Percentiles rank a stretch among this genome's conserved stretches.
Conservation (phyloP, 371 early-diverging fungal genomes). For the Coemansia sp. region DNA sequence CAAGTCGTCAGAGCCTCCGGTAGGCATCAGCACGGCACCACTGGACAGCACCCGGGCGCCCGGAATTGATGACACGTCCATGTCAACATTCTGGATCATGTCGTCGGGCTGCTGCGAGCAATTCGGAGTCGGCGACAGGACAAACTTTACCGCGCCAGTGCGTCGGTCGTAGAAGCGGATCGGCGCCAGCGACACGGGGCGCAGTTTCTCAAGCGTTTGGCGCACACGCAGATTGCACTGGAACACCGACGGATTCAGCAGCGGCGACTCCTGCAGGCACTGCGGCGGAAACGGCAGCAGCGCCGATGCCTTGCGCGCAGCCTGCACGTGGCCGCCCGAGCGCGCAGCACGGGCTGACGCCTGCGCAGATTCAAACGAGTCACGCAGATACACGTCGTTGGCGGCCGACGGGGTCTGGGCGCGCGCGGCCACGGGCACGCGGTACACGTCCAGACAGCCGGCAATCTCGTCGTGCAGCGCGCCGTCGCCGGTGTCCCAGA, state of each 20-base stretch:
- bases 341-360: slow-evolving; percentile 31
- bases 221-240: slow-evolving; percentile 44
- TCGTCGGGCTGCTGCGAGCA: slow-evolving; percentile 4
- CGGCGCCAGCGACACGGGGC: slow-evolving; percentile 36
- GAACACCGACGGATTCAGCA: slow-evolving; percentile 40
- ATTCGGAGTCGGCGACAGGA: slow-evolving; percentile 34
- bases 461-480: slow-evolving; percentile 17
- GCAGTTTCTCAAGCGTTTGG: slow-evolving; percentile 42
- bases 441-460: slow-evolving; percentile 39
- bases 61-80: slow-evolving; percentile 1
- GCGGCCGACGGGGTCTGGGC: slow-evolving; percentile 30
- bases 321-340: slow-evolving; percentile 47
- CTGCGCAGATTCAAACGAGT: slow-evolving; percentile 36
- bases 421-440: slow-evolving; percentile 40
- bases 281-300: slow-evolving; percentile 51
- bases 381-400: slow-evolving; percentile 44
- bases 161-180: slow-evolving; percentile 48
- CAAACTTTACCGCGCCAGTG: slow-evolving; percentile 44
- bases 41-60: slow-evolving; percentile 13
- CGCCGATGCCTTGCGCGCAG: slow-evolving; percentile 43
- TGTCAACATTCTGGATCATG: not conserved
- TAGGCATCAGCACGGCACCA: slow-evolving; percentile 29
- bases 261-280: slow-evolving; percentile 45
- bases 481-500: slow-evolving; percentile 42
- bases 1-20: slow-evolving; percentile 28